Evolutionary conservation across 176 grass and related monocot genomes (phyloP), one percentile per base, ranked within the genome.

Genomic region (Pharus latifolius): DNA sequence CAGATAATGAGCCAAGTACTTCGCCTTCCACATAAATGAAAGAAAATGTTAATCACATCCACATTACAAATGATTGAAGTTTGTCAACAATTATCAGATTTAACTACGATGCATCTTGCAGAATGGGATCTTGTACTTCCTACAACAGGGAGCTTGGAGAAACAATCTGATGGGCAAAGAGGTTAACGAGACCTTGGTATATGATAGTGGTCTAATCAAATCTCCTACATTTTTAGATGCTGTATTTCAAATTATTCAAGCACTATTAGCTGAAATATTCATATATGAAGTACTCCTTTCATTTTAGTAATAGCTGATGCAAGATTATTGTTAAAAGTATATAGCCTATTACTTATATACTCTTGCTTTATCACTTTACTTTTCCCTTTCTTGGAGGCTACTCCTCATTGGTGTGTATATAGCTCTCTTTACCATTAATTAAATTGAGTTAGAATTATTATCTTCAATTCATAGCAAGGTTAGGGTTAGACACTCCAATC

Each of bases 1-100:
- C 85, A 67, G 87, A 98, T 28, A 98, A 52, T 20, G 87, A 83
- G 55, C 89, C 94, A 77, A 98, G 67, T 66, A 98, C 89, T 88
- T 98, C 94, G 62, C 94, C 94, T 98, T 67, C 43, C 54, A 75
- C 62, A 70, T 46, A 52, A 61, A 78, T 46, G 48, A n/a, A 56
- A 7, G 20, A n/a, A 26, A 7, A 78, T 74, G 60, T 77, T 63
- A 56, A 67, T 20, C 32, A 85, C 68, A 38, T 33, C 29, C 16
- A 26, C 3, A 48, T 30, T 64, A 14, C 56, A 30, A 74, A 72
- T 2, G 18, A 32, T 25, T 66, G 13, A 15, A 43, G 25, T 42
- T 51, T 15, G 17, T 53, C 56, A 46, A 72, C 18, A 44, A 47
- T 55, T 80, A 73, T 42, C 28, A 56, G 11, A 73, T 37, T 56